Base-by-base conservation (phyloP, 2,329 filamentous ascomycete genomes). In the Penicillium sp. region DNA sequence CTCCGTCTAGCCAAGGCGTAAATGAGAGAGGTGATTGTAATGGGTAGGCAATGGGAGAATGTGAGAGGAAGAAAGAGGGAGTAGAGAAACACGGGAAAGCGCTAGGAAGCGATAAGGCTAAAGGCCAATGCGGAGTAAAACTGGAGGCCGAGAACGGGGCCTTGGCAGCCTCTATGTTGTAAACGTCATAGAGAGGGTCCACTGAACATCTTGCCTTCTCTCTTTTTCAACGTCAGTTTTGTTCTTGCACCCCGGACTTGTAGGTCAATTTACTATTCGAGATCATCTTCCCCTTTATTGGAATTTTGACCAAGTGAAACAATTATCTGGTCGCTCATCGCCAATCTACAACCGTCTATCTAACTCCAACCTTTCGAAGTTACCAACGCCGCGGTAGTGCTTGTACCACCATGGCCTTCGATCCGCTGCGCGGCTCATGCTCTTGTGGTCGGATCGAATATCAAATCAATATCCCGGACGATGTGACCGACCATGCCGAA, bases 401-500 rank as follows among this genome's bases (percentile, higher is more conserved):
- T 56, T 53, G 33, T 52, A 39, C 51, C 41, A 57, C 45, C 37
- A 61, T 61, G 58, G 38, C 65, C 47, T 56, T 64, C 35, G 65
- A 78, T 53, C 77, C 77, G 34, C 77, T 95, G 50, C 81, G 79
- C 56, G 89, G 89, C 61, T 80, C 83, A 56, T 95, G 90, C 73
- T 83, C 85, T 46, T 96, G 90, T 68, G 88, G 89, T 50, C 82
- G 90, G 53, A 95, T 93, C 64, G 78, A 83, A 64, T 95, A 95
- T 71, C 76, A 82, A 51, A 81, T 95, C 58, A 71, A 80, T 40
- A 76, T 91, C 22, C 88, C 88, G 1, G 67, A 74, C 19, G 69
- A 76, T 58, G 73, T 78, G 35, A 69, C 72, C 34, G 72, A 81
- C 31, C 70, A 77, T 44, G 81, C 83, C 15, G 77, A 82, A 57